Evolutionary conservation across 1,284 basidiomycete species (phyloP).

Genomic region (Coniferiporia weirii): DNA sequence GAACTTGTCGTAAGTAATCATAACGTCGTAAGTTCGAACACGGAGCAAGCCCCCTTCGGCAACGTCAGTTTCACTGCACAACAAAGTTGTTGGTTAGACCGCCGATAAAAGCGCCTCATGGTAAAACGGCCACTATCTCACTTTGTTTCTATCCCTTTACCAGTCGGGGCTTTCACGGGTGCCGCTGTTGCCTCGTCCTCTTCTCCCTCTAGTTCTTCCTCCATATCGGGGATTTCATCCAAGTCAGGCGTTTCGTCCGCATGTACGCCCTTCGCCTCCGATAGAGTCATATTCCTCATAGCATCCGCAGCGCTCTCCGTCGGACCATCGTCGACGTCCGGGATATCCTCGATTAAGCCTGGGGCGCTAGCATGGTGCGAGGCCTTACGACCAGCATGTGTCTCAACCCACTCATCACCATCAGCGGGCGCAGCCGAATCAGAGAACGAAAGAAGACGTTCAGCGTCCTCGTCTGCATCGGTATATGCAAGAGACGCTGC

Average conservation of each 20-base stretch:
- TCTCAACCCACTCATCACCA: constrained; percentile 84
- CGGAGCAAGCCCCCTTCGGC: constrained; percentile 83
- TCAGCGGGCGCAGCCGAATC: constrained; percentile 50
- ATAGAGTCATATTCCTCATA: constrained; percentile 36
- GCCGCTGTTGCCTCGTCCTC: constrained; percentile 82
- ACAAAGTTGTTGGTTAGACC: background rate
- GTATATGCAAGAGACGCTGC: constrained; percentile 91
- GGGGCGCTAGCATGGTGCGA: constrained; percentile 47
- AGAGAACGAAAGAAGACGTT: constrained; percentile 77
- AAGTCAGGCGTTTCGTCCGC: constrained; percentile 66
- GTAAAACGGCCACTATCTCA: constrained; percentile 22
- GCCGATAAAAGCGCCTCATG: background rate
- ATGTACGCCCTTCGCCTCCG: constrained; percentile 38
- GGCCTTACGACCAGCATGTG: constrained; percentile 67
- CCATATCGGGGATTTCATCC: constrained; percentile 92
- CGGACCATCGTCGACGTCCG: constrained; percentile 58
- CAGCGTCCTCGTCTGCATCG: constrained; percentile 91
- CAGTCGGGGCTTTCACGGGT: constrained; percentile 46
- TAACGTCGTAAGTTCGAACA: constrained; percentile 98
- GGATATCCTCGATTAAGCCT: constrained; percentile 74
- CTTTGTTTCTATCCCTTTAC: constrained; percentile 35
- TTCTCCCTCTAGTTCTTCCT: constrained; percentile 75
- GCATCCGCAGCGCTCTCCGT: constrained; percentile 34
- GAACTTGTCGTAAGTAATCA: constrained; percentile 99
- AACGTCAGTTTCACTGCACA: constrained; percentile 49